Evolutionary conservation across 2,329 filamentous ascomycete genomes (phyloP).

Genomic region (Alternaria gaisen): DNA sequence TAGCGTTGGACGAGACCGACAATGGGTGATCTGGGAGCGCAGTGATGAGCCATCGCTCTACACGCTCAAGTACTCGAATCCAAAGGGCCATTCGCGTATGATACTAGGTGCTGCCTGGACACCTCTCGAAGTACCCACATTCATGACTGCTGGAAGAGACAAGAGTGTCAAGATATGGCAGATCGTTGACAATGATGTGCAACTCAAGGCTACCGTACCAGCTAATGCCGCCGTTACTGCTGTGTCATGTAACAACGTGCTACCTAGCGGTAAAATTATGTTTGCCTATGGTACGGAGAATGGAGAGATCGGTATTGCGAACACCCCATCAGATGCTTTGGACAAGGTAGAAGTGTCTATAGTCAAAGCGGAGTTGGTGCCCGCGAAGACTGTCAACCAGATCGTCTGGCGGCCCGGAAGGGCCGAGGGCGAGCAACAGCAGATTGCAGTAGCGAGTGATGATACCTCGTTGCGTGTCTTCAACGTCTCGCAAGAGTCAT

Average conservation of each 20-base stretch:
- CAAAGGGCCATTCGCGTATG: conserved; percentile 91
- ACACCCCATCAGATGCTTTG: conserved; percentile 8
- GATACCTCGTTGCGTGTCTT: conserved; percentile 53
- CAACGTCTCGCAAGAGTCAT: conserved; percentile 18
- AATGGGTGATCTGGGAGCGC: conserved; percentile 84
- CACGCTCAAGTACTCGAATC: conserved; percentile 69
- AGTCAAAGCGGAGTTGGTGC: conserved; percentile 24
- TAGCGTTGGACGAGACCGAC: conserved; percentile 88
- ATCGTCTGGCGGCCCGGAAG: conserved; percentile 44
- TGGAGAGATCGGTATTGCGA: conserved; percentile 37
- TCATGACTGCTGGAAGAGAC: conserved; percentile 90
- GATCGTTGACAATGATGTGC: conserved; percentile 33
- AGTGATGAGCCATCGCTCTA: conserved; percentile 58
- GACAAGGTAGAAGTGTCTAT: conserved; percentile 26
- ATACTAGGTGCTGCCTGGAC: conserved; percentile 90
- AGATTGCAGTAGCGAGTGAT: conserved; percentile 54
- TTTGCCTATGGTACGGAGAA: conserved; percentile 48
- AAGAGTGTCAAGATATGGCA: conserved; percentile 76
- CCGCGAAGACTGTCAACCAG: conserved; percentile 44
- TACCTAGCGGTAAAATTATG: conserved; percentile 2
- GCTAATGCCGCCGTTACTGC: conserved; percentile 42
- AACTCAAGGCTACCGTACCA: conserved; percentile 35
- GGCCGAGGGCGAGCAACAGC: conserved; percentile 17
- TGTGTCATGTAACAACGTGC: conserved; percentile 29
- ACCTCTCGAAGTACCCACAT: conserved; percentile 57